Conservation (phyloP, 139 green algal species). For the Picochlorum sp. region DNA sequence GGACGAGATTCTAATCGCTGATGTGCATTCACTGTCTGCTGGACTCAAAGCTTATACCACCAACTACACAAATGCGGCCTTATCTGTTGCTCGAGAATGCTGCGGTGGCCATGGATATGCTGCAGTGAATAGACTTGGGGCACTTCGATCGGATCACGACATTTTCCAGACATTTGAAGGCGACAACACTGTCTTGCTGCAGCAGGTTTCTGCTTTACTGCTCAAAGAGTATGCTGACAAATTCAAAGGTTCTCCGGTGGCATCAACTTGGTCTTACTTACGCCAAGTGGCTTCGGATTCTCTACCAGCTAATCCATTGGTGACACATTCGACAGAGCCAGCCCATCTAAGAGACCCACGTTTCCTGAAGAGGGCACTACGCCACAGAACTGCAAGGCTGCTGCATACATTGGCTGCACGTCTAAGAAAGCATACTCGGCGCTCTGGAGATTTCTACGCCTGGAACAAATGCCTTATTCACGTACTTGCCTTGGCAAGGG, state of each 20-base stretch:
- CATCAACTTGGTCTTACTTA: slow-evolving; percentile 50
- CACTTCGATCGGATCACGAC: slow-evolving; percentile 68
- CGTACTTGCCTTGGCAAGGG: slow-evolving; percentile 38
- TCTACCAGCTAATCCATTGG: slow-evolving; percentile 66
- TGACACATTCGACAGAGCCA: slow-evolving; percentile 58
- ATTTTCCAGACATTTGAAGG: slow-evolving; percentile 75
- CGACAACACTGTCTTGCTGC: slow-evolving; percentile 80
- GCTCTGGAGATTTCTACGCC: slow-evolving; percentile 49
- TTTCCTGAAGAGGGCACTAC: slow-evolving; percentile 53
- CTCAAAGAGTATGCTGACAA: slow-evolving; percentile 67
- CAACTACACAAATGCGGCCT: slow-evolving; percentile 38
- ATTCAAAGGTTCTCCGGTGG: slow-evolving; percentile 54
- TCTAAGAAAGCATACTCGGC: slow-evolving; percentile 55
- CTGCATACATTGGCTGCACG: slow-evolving; percentile 63
- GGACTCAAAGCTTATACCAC: slow-evolving; percentile 53
- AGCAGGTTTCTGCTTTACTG: slow-evolving; percentile 67
- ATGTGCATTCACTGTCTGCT: slow-evolving; percentile 53
- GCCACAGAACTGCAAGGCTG: slow-evolving; percentile 52
- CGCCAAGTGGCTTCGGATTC: slow-evolving; percentile 28
- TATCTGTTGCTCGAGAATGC: slow-evolving; percentile 54
- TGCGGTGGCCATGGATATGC: slow-evolving; percentile 59
- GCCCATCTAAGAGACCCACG: slow-evolving; percentile 57
- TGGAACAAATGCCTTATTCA: slow-evolving; percentile 76
- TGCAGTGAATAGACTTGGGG: slow-evolving; percentile 61
- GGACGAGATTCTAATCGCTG: slow-evolving; percentile 46